Conservation (phyloP, 352 stramenopile genomes). For the Globisporangium rhizosaccharum region DNA sequence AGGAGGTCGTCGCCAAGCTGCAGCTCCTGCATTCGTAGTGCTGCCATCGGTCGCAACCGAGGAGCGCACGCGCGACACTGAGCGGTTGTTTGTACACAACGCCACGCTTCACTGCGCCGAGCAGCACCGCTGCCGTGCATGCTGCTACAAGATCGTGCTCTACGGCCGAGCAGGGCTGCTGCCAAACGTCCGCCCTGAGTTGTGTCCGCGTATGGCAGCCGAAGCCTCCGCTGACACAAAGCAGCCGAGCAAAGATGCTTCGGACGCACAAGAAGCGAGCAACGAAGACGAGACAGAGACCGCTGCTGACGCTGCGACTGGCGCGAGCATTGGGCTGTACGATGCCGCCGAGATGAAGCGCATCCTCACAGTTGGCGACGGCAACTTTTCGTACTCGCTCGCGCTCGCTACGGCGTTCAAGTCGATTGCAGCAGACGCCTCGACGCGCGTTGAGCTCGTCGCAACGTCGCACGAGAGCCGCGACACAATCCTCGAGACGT, state of each 20-base stretch:
- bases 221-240: background rate
- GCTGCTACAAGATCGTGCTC: conserved; percentile 85
- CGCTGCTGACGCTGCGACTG: background rate
- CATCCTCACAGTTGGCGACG: conserved; percentile 92
- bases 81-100: conserved; percentile 54
- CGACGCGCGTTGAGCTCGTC: conserved; percentile 47
- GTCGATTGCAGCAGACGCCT: conserved; percentile 1
- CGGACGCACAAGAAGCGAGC: background rate
- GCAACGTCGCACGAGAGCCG: conserved; percentile 91
- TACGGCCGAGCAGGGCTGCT: conserved; percentile 45
- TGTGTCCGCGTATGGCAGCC: conserved; percentile 51
- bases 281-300: background rate
- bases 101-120: conserved; percentile 70
- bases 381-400: conserved; percentile 95
- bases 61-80: conserved; percentile 34
- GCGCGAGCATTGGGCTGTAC: conserved; percentile 46
- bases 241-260: background rate
- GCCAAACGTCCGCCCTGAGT: conserved; percentile 72
- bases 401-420: conserved; percentile 71
- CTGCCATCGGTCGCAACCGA: background rate
- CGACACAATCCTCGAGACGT: conserved; percentile 84
- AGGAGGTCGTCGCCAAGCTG: background rate
- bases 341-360: conserved; percentile 33
- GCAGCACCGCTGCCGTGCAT: conserved; percentile 66
- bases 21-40: background rate